Evolutionary conservation across 352 stramenopile genomes (phyloP).

Genomic region (Peronospora destructor): DNA sequence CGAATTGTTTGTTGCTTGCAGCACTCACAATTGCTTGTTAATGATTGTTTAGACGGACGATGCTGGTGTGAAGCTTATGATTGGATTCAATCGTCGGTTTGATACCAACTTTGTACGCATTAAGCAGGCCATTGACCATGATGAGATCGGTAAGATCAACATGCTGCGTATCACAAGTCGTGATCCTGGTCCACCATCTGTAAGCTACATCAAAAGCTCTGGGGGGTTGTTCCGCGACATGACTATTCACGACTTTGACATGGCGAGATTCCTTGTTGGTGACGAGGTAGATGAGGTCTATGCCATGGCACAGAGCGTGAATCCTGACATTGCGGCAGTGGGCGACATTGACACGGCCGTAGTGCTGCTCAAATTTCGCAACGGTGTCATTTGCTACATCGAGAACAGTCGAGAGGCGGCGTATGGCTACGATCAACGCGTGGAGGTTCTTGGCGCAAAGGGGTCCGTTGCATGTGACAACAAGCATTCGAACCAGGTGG

Average conservation of each 20-base stretch:
- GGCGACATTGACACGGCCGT: conserved; percentile 89
- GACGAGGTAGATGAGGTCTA: conserved; percentile 69
- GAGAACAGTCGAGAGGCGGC: conserved; percentile 91
- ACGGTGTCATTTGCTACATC: conserved; percentile 88
- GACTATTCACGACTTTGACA: conserved; percentile 95
- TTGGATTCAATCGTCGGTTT: conserved; percentile 90
- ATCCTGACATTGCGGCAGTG: conserved; percentile 56
- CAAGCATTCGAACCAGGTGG: conserved; percentile 88
- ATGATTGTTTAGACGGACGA: conserved; percentile 19
- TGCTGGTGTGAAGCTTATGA: conserved; percentile 91
- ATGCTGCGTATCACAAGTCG: conserved; percentile 75
- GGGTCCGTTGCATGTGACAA: conserved; percentile 90
- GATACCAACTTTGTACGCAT: conserved; percentile 92
- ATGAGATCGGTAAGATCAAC: conserved; percentile 87
- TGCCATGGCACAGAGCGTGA: conserved; percentile 48
- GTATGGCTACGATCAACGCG: conserved; percentile 94
- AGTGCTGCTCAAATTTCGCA: conserved; percentile 88
- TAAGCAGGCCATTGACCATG: conserved; percentile 65
- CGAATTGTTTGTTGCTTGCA: neutral
- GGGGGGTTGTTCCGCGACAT: conserved; percentile 93
- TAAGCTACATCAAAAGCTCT: conserved; percentile 50
- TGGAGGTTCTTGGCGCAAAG: conserved; percentile 88
- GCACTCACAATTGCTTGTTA: neutral
- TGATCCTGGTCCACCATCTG: conserved; percentile 38
- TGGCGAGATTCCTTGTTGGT: conserved; percentile 89